Evolutionary conservation across 164 flowering plant species (phyloP), one percentile per base, ranked within the genome.

Genomic region (Protea cynaroides): DNA sequence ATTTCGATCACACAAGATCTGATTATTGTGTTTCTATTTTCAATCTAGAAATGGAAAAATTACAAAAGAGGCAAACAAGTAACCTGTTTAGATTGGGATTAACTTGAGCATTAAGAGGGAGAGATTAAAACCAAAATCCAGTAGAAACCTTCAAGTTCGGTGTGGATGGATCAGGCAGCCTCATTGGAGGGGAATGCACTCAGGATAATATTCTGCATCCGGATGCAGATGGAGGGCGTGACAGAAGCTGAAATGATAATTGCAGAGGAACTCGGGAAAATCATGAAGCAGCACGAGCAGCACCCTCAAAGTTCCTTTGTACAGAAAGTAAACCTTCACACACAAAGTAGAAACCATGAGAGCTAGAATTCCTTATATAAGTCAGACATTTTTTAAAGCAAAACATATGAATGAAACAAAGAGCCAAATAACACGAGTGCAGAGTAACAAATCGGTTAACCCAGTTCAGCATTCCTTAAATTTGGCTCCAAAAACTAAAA

Each of bases 161-260:
- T 63, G 98, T 90, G 17, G 92, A 87, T 50, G 99, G 99, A 78
- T 95, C 99, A 25, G 99, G 99, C 19, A 95, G 80, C 85, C 93
- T 88, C 97, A 72, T 88, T 92, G 69, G 88, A 88, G 15, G 99
- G 99, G 78, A 92, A 95, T 49, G 98, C 97, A 79, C 99, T 95
- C 24, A 95, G 91, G 69, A 95, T 86, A 53, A 92, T 88, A 79
- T 92, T 95, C 22, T 98, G 84, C 99, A 95, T 92, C 77, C 92
- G 99, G 67, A 95, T 92, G 84, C 99, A 95, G 74, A 86, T 95
- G 18, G 96, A 83, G 47, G 99, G 99, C 93, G 79, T 95, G 97
- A 75, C 99, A 92, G 77, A 95, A 95, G 55, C 97, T 90, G 79
- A 95, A 92, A 79, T 95, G 98, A 78, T 90, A 92, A 68, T 90